Conservation (phyloP, 1,284 basidiomycete species). For the Ceratobasidium sp. region DNA sequence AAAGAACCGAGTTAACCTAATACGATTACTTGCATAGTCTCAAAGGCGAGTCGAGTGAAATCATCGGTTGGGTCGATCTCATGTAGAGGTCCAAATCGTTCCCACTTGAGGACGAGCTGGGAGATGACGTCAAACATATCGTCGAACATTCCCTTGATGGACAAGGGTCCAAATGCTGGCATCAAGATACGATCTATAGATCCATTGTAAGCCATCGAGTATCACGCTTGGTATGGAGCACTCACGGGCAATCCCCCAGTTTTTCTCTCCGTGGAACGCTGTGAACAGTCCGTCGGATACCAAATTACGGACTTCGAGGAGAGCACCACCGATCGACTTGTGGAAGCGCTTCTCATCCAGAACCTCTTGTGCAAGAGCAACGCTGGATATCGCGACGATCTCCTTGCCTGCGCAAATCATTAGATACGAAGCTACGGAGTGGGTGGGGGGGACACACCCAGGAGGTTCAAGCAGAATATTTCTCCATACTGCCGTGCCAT, state of each 20-base stretch:
- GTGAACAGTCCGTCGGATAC: conserved; percentile 61
- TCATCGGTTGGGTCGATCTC: conserved; percentile 62
- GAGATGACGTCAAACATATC: conserved; percentile 63
- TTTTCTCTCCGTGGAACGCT: conserved; percentile 60
- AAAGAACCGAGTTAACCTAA: background rate
- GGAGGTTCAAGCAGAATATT: conserved; percentile 46
- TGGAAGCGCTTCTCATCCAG: conserved; percentile 62
- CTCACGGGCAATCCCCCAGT: conserved; percentile 62
- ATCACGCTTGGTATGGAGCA: conserved; percentile 37
- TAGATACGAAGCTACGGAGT: background rate
- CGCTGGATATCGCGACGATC: conserved; percentile 56
- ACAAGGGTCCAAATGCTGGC: conserved; percentile 63
- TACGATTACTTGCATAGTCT: conserved; percentile 57
- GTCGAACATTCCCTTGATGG: conserved; percentile 63
- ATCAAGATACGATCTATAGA: conserved; percentile 63
- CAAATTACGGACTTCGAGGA: conserved; percentile 59
- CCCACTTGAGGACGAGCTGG: conserved; percentile 64
- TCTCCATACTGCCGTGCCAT: conserved; percentile 49
- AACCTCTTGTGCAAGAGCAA: conserved; percentile 60
- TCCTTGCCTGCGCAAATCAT: conserved; percentile 51
- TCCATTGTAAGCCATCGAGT: conserved; percentile 23
- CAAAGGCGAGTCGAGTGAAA: conserved; percentile 64
- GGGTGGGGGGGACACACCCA: conserved; percentile 9
- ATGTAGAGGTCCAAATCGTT: conserved; percentile 58
- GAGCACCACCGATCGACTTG: conserved; percentile 57